Conservation (phyloP, 768 basidiomycete genomes). For the Suillus discolor region DNA sequence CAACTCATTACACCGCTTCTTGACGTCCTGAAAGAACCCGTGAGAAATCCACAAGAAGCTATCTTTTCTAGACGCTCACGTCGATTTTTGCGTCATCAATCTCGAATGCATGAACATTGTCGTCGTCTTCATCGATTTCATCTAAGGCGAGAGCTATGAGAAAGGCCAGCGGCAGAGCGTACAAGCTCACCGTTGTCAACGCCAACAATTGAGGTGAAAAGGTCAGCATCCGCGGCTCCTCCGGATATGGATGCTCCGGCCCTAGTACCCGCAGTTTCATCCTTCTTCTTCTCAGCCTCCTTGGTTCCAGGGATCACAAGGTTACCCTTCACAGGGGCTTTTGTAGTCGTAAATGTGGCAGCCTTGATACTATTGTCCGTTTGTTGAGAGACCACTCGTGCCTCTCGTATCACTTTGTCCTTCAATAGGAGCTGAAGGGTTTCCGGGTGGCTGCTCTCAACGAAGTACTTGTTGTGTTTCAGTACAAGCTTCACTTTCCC, state of each 20-base stretch:
- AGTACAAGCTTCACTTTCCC: constrained; percentile 98
- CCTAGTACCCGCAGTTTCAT: constrained; percentile 46
- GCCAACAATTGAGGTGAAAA: constrained; percentile 96
- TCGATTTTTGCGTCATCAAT: constrained; percentile 95
- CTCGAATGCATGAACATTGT: constrained; percentile 96
- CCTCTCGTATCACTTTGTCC: constrained; percentile 83
- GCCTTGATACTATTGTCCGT: constrained; percentile 77
- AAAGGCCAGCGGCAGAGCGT: neutral
- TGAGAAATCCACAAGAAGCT: constrained; percentile 8
- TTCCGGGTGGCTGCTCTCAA: constrained; percentile 95
- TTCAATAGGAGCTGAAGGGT: constrained; percentile 86
- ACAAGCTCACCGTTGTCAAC: constrained; percentile 73
- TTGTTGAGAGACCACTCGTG: constrained; percentile 70
- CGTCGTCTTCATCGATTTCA: constrained; percentile 97
- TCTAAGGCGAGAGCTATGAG: constrained; percentile 48
- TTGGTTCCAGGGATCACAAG: constrained; percentile 87
- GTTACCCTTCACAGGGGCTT: constrained; percentile 81
- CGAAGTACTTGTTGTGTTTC: constrained; percentile 97
- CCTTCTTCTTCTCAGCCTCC: constrained; percentile 72
- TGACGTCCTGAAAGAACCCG: constrained; percentile 69
- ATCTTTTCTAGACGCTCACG: constrained; percentile 43
- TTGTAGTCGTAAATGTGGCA: constrained; percentile 75
- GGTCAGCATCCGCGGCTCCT: constrained; percentile 60
- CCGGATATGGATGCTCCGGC: constrained; percentile 30
- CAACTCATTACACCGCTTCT: constrained; percentile 94